Conservation (phyloP, 805 yeast species). For the Kodamaea leandrae region DNA sequence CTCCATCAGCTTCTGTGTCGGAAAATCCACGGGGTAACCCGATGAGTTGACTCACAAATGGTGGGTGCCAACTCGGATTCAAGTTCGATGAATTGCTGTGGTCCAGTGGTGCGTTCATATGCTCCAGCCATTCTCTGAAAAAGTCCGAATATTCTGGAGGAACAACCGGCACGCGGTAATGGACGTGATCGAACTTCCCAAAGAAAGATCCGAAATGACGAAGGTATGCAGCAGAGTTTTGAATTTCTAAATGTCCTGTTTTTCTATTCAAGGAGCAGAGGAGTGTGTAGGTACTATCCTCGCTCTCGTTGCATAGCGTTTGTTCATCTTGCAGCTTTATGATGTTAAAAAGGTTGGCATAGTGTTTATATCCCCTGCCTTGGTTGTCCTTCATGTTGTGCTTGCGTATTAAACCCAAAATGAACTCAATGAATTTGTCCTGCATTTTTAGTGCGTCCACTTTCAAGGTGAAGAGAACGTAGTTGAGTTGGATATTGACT, state of each 20-base stretch:
- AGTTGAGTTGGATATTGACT: conserved; percentile 37
- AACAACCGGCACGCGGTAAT: conserved; percentile 5
- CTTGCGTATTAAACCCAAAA: conserved; percentile 3
- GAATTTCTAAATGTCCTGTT: conserved; percentile 33
- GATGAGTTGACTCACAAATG: conserved; percentile 8
- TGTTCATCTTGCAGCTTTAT: conserved; percentile 5
- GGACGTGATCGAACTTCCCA: conserved; percentile 5
- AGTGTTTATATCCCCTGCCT: conserved; percentile 9
- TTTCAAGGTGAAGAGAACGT: conserved; percentile 32
- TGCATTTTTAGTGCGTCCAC: conserved; percentile 27
- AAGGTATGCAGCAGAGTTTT: conserved; percentile 29
- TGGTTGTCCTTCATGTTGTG: conserved; percentile 6
- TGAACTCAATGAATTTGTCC: conserved; percentile 17
- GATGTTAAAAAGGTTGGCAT: conserved; percentile 2
- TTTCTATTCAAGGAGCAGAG: conserved; percentile 38
- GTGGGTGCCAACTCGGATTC: conserved; percentile 8
- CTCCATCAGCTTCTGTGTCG: background rate
- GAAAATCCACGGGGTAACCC: conserved; percentile 5
- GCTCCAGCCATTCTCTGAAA: conserved; percentile 10
- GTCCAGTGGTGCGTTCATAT: conserved; percentile 7
- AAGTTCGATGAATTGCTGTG: conserved; percentile 2
- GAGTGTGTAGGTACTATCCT: conserved; percentile 18
- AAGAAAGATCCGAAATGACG: conserved; percentile 13
- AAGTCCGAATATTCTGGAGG: conserved; percentile 5
- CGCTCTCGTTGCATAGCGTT: conserved; percentile 1